A percentile compares a stretch with the other conserved stretches of the same genome.
Conservation (phyloP, 805 yeast species). For the Saccharomycopsis olivae region DNA sequence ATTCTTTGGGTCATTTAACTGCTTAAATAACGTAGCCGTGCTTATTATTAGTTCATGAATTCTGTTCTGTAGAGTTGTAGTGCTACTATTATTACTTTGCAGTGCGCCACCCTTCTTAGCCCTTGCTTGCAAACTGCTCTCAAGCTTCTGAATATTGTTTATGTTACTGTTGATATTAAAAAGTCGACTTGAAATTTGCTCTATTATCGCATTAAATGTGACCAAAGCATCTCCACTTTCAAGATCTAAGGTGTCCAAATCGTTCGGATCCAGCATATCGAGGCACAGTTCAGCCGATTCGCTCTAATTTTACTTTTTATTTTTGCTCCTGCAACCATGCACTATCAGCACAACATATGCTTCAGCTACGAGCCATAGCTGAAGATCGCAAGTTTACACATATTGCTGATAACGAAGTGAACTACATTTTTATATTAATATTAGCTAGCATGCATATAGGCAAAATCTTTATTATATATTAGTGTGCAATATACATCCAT, state of each 20-base stretch:
- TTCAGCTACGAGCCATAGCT: no score
- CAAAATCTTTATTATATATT: no score
- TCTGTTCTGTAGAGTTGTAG: slow-evolving; percentile 28
- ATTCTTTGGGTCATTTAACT: slow-evolving; percentile 28
- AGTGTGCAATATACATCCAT: no score
- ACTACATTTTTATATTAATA: no score
- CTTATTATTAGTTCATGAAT: slow-evolving; percentile 39
- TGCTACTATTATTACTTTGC: slow-evolving; percentile 18
- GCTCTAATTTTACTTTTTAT: no score
- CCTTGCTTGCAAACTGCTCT: slow-evolving; percentile 25
- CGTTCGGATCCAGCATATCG: no score
- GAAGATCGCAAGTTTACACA: no score
- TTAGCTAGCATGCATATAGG: background rate
- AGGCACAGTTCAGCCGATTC: no score
- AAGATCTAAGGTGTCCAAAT: no score
- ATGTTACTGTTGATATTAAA: slow-evolving; percentile 45
- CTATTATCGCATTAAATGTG: slow-evolving; percentile 22
- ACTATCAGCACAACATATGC: no score
- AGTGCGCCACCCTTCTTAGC: background rate
- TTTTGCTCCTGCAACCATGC: no score
- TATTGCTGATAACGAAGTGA: no score
- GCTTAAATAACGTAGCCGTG: slow-evolving; percentile 36
- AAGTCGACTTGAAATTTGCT: slow-evolving; percentile 33
- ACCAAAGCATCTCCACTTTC: slow-evolving; percentile 6
- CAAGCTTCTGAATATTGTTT: slow-evolving; percentile 37